Evolutionary conservation across 768 basidiomycete genomes (phyloP).

Genomic region (Mycena rosella): DNA sequence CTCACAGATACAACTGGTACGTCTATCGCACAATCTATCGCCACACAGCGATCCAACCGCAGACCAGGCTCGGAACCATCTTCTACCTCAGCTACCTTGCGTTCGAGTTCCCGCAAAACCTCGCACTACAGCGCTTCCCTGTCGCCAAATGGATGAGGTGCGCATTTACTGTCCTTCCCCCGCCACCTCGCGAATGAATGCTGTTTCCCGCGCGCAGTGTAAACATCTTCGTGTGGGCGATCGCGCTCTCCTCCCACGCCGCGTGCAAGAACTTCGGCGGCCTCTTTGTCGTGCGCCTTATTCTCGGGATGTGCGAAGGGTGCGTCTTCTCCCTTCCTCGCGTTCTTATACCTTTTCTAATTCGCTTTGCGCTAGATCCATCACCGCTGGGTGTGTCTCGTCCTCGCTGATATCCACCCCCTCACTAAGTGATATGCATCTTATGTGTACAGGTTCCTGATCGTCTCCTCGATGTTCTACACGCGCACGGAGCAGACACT

Average conservation of each 20-base stretch:
- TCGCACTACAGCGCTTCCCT: constrained; percentile 79
- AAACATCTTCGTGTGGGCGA: constrained; percentile 82
- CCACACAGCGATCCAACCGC: too few species aligned
- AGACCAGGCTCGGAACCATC: constrained; percentile 82
- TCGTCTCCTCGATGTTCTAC: constrained; percentile 87
- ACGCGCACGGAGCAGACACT: constrained; percentile 79
- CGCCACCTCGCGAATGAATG: too few species aligned
- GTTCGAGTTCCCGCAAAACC: constrained; percentile 77
- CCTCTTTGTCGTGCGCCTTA: constrained; percentile 76
- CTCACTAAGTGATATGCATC: too few species aligned
- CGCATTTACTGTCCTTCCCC: too few species aligned
- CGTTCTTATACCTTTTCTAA: not conserved
- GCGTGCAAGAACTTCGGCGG: constrained; percentile 78
- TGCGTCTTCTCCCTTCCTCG: not conserved
- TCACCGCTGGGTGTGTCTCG: constrained; percentile 64
- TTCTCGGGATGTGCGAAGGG: constrained; percentile 81
- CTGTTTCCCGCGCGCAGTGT: constrained; percentile 59
- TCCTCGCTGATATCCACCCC: too few species aligned
- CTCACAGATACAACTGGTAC: constrained; percentile 73
- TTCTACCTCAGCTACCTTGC: constrained; percentile 80
- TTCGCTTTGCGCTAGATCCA: constrained; percentile 56
- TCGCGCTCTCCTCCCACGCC: constrained; percentile 70
- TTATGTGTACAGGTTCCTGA: constrained; percentile 65
- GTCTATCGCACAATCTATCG: too few species aligned
- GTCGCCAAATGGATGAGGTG: constrained; percentile 90